Percentiles rank a stretch among this genome's conserved stretches.
Conservation (phyloP, 2,329 filamentous ascomycete genomes). For the Diaporthe sp. region DNA sequence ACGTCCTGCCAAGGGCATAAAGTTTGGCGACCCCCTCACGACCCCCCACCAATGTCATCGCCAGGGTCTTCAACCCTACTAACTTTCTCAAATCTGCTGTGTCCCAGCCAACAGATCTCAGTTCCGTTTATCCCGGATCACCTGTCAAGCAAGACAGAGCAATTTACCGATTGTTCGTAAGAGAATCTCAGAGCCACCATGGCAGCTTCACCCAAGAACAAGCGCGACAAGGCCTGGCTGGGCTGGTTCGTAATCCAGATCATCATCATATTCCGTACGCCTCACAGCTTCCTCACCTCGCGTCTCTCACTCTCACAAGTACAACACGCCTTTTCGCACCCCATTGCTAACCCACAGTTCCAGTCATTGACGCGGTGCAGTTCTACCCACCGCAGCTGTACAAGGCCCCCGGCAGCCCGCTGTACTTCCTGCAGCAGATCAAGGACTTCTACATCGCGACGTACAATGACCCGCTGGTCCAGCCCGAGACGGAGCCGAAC, state of each 20-base stretch:
- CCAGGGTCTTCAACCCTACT: slow-evolving; percentile 9
- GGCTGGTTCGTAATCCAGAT: slow-evolving; percentile 50
- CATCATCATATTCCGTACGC: slow-evolving; percentile 48
- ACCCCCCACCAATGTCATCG: neutral
- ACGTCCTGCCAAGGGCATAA: neutral
- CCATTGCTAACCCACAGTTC: neutral
- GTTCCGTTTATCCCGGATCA: neutral
- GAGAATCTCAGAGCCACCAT: neutral
- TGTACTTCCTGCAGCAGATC: slow-evolving; percentile 61
- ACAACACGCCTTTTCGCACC: neutral
- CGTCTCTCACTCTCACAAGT: neutral
- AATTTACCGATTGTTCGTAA: neutral
- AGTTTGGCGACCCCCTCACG: no score
- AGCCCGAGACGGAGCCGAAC: slow-evolving; percentile 47
- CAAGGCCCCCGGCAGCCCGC: slow-evolving; percentile 54
- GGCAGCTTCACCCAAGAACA: slow-evolving; percentile 37
- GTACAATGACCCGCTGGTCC: slow-evolving; percentile 67
- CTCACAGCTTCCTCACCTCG: neutral
- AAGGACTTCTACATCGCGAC: slow-evolving; percentile 60
- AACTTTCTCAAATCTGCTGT: neutral
- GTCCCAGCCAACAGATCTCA: neutral
- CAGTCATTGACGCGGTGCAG: slow-evolving; percentile 67
- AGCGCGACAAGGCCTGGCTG: slow-evolving; percentile 48
- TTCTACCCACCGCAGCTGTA: slow-evolving; percentile 65
- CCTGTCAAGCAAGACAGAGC: neutral